phyloP scores from a whole-genome alignment of 2,329 filamentous ascomycete genomes.

The Ophiocordyceps australis region DNA sequence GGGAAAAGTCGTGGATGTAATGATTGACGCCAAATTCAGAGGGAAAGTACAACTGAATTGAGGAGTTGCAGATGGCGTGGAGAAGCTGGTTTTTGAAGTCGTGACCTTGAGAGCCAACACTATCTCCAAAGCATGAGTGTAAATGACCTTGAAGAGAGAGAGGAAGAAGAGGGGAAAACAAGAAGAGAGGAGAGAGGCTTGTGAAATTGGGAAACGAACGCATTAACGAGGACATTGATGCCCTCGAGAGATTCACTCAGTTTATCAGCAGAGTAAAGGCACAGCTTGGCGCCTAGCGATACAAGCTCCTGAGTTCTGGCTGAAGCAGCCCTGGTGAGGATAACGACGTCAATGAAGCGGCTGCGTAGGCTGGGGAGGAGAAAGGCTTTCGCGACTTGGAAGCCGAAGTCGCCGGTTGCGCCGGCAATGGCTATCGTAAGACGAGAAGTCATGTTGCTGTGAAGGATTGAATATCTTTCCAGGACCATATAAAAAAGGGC shows the following conservation, averaged over 20 bases:
- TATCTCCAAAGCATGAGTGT: no score
- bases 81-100: constrained; percentile 11
- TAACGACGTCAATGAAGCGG: constrained; percentile 1
- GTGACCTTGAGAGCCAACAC: constrained; percentile 4
- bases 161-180: no score
- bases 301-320: background rate
- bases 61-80: constrained; percentile 6
- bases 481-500: no score
- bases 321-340: constrained; percentile 1
- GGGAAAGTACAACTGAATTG: constrained; percentile 13
- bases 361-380: constrained; percentile 1
- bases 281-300: constrained; percentile 1
- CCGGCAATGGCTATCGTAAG: constrained; percentile 3
- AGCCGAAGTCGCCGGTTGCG: constrained; percentile 2
- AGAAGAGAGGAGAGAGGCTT: background rate
- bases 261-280: constrained; percentile 5
- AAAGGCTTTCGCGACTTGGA: constrained; percentile 1
- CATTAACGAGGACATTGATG: constrained; percentile 13
- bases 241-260: constrained; percentile 8
- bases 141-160: no score
- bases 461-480: background rate
- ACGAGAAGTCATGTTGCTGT: background rate
- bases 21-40: constrained; percentile 19
- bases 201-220: constrained; percentile 4
- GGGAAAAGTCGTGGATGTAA: constrained; percentile 14